Conservation (phyloP, 345 rosid genomes). For the Syzygium aqueum region DNA sequence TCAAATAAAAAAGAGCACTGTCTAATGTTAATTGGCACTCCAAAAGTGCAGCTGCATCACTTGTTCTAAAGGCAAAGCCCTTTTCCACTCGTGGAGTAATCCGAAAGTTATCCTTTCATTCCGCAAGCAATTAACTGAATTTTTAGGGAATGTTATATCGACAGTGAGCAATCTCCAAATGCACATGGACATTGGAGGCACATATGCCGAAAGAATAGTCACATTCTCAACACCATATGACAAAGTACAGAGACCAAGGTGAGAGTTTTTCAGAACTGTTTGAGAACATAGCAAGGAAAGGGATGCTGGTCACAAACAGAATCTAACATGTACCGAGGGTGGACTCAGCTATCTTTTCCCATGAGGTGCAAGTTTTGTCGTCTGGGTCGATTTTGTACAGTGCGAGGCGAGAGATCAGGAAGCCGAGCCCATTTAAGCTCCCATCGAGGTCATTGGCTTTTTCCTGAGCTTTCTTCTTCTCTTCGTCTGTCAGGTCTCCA, state of each 20-base stretch:
- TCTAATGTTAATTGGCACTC: neutral
- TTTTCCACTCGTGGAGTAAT: neutral
- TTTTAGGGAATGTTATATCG: neutral
- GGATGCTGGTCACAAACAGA: neutral
- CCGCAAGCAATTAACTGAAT: neutral
- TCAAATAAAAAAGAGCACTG: neutral
- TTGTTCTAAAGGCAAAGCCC: neutral
- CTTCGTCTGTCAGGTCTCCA: conserved; percentile 60
- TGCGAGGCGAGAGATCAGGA: conserved; percentile 43
- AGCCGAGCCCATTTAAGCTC: conserved; percentile 34
- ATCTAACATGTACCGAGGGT: conserved; percentile 28
- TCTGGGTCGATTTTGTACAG: conserved; percentile 58
- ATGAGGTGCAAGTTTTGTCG: conserved; percentile 57
- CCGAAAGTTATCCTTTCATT: no score
- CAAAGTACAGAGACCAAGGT: neutral
- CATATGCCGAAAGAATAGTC: neutral
- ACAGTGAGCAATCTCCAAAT: neutral
- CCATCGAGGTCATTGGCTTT: conserved; percentile 44
- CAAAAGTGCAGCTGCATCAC: neutral
- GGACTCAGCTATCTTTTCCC: conserved; percentile 65
- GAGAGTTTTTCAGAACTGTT: neutral
- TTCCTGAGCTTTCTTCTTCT: conserved; percentile 66
- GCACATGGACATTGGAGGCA: neutral
- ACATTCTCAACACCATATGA: neutral
- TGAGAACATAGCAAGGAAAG: neutral